Percentiles rank a stretch among this genome's conserved stretches.
These are phyloP conservation scores for Citrus unshiu DNA, from an alignment of 345 rosid genomes.

Conservation along the genomic window DNA sequence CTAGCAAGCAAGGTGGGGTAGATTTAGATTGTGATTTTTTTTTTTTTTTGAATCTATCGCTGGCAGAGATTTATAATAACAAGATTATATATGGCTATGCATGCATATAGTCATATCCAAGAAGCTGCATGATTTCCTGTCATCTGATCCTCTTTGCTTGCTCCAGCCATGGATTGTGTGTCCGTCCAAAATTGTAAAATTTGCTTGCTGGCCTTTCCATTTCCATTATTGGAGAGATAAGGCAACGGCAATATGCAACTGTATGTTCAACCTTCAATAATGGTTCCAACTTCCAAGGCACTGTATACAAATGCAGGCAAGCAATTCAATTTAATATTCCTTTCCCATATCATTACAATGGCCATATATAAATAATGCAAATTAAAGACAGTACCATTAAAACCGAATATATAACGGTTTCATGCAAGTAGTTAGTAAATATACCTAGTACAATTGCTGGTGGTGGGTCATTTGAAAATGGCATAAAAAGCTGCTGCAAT, in stretches of 20 bases:
- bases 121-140: slow-evolving; percentile 19
- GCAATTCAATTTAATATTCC: neutral
- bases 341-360: neutral
- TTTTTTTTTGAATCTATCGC: slow-evolving; percentile 4
- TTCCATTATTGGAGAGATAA: slow-evolving; percentile 37
- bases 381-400: too few species aligned
- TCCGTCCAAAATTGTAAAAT: slow-evolving; percentile 39
- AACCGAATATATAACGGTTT: too few species aligned
- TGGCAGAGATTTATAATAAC: slow-evolving; percentile 19
- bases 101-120: slow-evolving; percentile 5
- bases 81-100: slow-evolving; percentile 18
- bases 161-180: slow-evolving; percentile 32
- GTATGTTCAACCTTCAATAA: too few species aligned
- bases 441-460: neutral
- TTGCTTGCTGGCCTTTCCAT: slow-evolving; percentile 31
- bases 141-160: slow-evolving; percentile 17
- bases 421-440: neutral
- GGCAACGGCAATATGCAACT: neutral
- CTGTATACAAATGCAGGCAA: neutral
- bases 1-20: slow-evolving; percentile 6
- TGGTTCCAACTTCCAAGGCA: too few species aligned
- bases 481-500: neutral
- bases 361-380: too few species aligned
- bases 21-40: slow-evolving; percentile 12
- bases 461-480: neutral